Conservation (phyloP, 176 grass and related monocot genomes). For the Bolboschoenus planiculmis region DNA sequence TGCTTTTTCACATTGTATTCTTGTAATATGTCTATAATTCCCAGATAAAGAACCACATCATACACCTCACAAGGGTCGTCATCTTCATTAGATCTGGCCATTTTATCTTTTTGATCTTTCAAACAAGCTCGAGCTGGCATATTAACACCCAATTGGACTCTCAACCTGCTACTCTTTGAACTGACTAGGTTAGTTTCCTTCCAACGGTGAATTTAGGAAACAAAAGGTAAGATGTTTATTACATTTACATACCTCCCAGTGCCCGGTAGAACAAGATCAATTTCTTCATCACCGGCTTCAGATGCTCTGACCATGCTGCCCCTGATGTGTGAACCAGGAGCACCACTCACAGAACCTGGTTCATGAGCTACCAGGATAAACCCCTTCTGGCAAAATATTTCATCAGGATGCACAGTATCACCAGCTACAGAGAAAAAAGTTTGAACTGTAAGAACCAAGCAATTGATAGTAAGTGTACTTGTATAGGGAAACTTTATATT, state of each 20-base stretch:
- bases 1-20: slow-evolving; percentile 84
- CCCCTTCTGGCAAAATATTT: slow-evolving; percentile 50
- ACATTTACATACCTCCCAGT: slow-evolving; percentile 52
- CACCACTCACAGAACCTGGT: slow-evolving; percentile 54
- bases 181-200: not conserved
- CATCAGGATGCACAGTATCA: slow-evolving; percentile 37
- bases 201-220: not conserved
- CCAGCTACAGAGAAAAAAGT: slow-evolving; percentile 33
- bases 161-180: slow-evolving; percentile 45
- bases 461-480: not conserved
- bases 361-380: slow-evolving; percentile 85
- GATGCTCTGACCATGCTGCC: slow-evolving; percentile 95
- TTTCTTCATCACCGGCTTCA: slow-evolving; percentile 87
- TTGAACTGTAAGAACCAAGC: not conserved
- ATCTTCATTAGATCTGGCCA: slow-evolving; percentile 29
- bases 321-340: slow-evolving; percentile 90
- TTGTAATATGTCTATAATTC: slow-evolving; percentile 94
- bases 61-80: slow-evolving; percentile 44
- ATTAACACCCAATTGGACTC: slow-evolving; percentile 88
- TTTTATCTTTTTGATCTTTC: slow-evolving; percentile 34
- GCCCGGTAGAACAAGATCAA: slow-evolving; percentile 87
- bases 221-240: not conserved
- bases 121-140: slow-evolving; percentile 82
- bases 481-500: too few relatives aligned
- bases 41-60: slow-evolving; percentile 89